Base-by-base conservation (phyloP, 169 alveolate species). In the Eimeria acervulina region DNA sequence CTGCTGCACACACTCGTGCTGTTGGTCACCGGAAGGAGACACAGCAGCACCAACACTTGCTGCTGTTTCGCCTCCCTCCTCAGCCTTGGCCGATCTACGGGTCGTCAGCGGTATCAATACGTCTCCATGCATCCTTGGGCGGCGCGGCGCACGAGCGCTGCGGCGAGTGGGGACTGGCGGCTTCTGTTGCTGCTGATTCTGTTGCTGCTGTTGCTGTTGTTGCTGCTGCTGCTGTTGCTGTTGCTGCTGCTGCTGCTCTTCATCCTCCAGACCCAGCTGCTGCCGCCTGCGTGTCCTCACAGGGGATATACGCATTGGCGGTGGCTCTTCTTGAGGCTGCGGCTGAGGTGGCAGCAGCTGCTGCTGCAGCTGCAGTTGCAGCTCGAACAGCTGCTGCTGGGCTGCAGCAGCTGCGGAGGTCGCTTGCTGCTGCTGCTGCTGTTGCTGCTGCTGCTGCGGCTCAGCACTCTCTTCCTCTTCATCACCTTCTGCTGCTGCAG, bases 81-180 rank as follows among this genome's bases (percentile, higher is more conserved):
- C 95, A 44, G 63, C 28, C 70, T 72, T 70, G 36, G 90, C 89
- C 8, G 95, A 66, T 8, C 95, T 1, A 1, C 92, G 92, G 28
- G 92, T 84, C 40, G 92, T 84, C 13, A 84, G 78, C 4, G 92
- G 78, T 21, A 55, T 15, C 40, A 84, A 19, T 31, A 84, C 55
- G 17, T 66, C 85, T 21, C 91, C 91, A n/a, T 80, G 93, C 83
- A 80, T 55, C 42, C 96, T 66, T 40, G 96, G 96, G 40, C 93
- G 84, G 38, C 96, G 92, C 2, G 87, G 78, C 21, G 96, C 93
- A 13, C 96, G 96, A 7, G 96, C 74, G 61, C 96, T 93, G 52
- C 96, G 92, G 44, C 96, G 92, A 44, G 87, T 93, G 19, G 96
- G 96, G 28, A 78, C 87, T 38, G 42, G 63, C 10, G 85, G 96